Conservation (phyloP, 1,284 basidiomycete species). For the Malassezia equina region DNA sequence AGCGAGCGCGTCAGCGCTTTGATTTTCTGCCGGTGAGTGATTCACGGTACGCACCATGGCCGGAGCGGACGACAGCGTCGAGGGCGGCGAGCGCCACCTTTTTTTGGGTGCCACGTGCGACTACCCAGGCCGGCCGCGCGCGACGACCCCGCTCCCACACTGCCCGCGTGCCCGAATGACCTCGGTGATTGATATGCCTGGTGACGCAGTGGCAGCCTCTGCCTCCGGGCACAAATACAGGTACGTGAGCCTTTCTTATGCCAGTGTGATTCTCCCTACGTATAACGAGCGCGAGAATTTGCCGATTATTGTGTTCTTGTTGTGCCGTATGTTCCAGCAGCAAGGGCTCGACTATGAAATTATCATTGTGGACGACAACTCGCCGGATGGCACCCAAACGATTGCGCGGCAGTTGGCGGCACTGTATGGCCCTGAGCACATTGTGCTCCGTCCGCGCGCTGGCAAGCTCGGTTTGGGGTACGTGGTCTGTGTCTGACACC, state of each 20-base stretch:
- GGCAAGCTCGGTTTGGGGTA: conserved; percentile 81
- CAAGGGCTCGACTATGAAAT: conserved; percentile 62
- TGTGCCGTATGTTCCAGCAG: conserved; percentile 23
- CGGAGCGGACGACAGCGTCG: background rate
- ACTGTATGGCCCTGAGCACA: conserved; percentile 71
- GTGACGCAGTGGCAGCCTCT: background rate
- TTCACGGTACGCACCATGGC: conserved; percentile 9
- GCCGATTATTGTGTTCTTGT: conserved; percentile 58
- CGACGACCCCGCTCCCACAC: background rate
- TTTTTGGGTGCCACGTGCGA: background rate
- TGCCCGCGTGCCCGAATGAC: background rate
- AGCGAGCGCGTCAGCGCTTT: conserved; percentile 75
- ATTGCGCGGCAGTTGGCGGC: conserved; percentile 65
- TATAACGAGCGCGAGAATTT: conserved; percentile 88
- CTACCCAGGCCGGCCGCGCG: conserved; percentile 4
- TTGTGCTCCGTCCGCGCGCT: conserved; percentile 71
- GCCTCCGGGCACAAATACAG: conserved; percentile 12
- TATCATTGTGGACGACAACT: conserved; percentile 79
- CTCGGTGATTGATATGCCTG: conserved; percentile 9
- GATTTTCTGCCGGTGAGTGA: conserved; percentile 60
- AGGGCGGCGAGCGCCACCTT: background rate
- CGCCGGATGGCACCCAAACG: conserved; percentile 82
- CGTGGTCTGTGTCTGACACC: conserved; percentile 29
- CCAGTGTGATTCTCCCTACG: conserved; percentile 71
- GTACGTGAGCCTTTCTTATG: conserved; percentile 2